These are phyloP conservation scores for Aquilaria yunnanensis DNA, from an alignment of 345 rosid genomes.

Conservation along the genomic window DNA sequence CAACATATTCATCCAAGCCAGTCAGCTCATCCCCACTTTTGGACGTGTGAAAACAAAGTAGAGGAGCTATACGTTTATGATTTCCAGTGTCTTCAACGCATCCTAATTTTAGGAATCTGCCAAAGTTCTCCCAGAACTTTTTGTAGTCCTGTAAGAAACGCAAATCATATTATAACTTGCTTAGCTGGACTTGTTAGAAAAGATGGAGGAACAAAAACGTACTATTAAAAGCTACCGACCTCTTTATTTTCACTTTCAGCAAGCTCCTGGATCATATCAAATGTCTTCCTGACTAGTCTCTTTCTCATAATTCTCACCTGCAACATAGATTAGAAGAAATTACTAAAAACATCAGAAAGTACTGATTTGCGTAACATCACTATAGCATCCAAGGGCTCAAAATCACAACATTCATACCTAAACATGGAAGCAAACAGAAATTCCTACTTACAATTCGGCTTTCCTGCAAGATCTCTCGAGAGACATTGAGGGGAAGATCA, in stretches of 20 bases:
- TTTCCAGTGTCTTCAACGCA: conserved; percentile 95
- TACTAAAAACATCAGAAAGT: background rate
- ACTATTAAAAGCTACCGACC: conserved; percentile 29
- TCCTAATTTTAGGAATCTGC: conserved; percentile 86
- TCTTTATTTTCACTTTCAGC: conserved; percentile 84
- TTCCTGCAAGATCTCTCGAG: conserved; percentile 97
- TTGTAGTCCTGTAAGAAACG: conserved; percentile 68
- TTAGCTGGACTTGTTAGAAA: background rate
- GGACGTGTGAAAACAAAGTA: conserved; percentile 74
- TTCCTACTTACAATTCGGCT: conserved; percentile 58
- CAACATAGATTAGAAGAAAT: conserved; percentile 5
- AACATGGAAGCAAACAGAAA: background rate
- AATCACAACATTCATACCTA: background rate
- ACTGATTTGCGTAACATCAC: background rate
- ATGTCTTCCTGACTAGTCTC: conserved; percentile 91
- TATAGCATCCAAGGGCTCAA: background rate
- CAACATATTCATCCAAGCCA: conserved; percentile 82
- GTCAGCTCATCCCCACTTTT: conserved; percentile 80
- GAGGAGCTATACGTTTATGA: conserved; percentile 87
- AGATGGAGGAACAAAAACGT: conserved; percentile 1
- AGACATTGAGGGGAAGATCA: conserved; percentile 97
- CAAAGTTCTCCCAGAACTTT: conserved; percentile 98
- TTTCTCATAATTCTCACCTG: conserved; percentile 97
- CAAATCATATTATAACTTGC: conserved; percentile 9
- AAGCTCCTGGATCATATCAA: conserved; percentile 94